phyloP scores from a whole-genome alignment of 192 early-diverging fungal species.

The Phlyctochytrium planicorne region DNA sequence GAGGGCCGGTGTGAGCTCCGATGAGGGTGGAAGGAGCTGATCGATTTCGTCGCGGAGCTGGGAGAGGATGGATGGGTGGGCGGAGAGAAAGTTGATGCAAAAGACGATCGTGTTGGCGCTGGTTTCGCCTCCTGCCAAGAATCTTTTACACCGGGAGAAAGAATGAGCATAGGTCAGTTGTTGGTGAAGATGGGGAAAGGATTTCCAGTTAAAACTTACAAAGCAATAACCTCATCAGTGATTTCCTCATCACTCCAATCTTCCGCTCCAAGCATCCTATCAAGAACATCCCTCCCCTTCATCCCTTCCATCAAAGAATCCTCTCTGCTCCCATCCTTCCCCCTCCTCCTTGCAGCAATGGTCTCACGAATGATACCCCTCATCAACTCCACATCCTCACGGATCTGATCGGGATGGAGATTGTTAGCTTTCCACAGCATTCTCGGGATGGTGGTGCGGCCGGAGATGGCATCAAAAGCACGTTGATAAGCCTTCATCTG shows the following conservation, averaged over 20 bases:
- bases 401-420: not conserved
- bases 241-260: conserved; percentile 39
- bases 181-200: too few species aligned
- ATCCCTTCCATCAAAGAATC: not conserved
- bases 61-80: conserved; percentile 21
- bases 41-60: not conserved
- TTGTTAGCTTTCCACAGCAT: not conserved
- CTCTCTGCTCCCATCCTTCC: not conserved
- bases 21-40: not conserved
- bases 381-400: not conserved
- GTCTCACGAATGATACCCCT: not conserved
- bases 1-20: conserved; percentile 17
- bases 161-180: too few species aligned
- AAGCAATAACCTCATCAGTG: conserved; percentile 36
- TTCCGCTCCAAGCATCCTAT: conserved; percentile 26
- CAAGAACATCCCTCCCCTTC: conserved; percentile 35
- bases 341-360: not conserved
- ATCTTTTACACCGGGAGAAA: too few species aligned
- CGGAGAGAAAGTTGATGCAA: conserved; percentile 15
- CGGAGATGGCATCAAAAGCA: not conserved
- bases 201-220: too few species aligned
- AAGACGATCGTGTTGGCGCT: conserved; percentile 40
- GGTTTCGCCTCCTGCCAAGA: conserved; percentile 39
- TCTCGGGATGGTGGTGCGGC: not conserved
- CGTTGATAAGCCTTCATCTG: not conserved